Evolutionary conservation across 768 basidiomycete genomes (phyloP).

Genomic region (Lentinula sp.): DNA sequence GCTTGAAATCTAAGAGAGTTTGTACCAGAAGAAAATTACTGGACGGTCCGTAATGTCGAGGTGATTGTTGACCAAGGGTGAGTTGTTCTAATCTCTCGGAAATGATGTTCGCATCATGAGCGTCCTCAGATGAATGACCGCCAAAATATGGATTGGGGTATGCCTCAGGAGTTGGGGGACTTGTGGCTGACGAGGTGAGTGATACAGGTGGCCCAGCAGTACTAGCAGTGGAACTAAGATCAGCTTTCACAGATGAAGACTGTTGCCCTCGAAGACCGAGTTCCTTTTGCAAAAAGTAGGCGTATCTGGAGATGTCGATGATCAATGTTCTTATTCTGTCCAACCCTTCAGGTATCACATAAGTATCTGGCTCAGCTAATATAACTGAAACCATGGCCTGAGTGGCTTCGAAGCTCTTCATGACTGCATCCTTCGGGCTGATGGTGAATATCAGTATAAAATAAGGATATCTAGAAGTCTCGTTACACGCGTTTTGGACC

Average conservation of each 20-base stretch:
- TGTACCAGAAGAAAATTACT: conserved; percentile 45
- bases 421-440: not conserved
- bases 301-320: not conserved
- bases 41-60: conserved; percentile 15
- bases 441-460: not conserved
- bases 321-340: not conserved
- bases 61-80: not conserved
- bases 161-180: not conserved
- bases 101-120: not conserved
- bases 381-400: not conserved
- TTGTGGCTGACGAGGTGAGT: not conserved
- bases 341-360: not conserved
- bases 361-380: not conserved
- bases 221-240: not conserved
- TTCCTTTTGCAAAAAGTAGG: not conserved
- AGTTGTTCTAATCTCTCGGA: not conserved
- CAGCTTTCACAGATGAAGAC: not conserved
- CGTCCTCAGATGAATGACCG: not conserved
- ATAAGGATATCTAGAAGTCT: not conserved
- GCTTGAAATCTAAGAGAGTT: conserved; percentile 31
- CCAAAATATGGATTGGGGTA: not conserved
- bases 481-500: conserved; percentile 1
- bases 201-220: not conserved
- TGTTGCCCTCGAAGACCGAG: not conserved
- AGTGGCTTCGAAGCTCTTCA: conserved; percentile 11